Percentiles rank a stretch among this genome's conserved stretches.
Evolutionary conservation across 139 green algal species (phyloP).

Genomic region (Micractinium conductrix): DNA sequence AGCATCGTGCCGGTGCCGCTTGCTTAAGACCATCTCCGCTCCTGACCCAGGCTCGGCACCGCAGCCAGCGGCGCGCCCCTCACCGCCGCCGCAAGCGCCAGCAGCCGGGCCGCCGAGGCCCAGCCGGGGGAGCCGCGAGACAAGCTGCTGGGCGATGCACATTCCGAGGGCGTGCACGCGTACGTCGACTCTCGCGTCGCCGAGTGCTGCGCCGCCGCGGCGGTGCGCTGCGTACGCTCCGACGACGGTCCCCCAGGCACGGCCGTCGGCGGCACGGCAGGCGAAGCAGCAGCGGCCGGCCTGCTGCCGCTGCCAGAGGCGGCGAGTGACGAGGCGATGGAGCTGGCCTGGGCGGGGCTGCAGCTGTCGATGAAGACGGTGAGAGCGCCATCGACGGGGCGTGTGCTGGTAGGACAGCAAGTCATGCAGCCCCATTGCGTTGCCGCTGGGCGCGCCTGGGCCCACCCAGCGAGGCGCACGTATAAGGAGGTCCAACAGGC

Average conservation of each 20-base stretch:
- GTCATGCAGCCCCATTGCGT: too few species aligned
- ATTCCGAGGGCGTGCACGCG: not conserved
- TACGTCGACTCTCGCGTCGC: not conserved
- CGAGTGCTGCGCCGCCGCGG: not conserved
- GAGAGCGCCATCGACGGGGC: too few species aligned
- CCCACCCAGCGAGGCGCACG: too few species aligned
- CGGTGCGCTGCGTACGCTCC: not conserved
- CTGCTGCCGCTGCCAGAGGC: not conserved
- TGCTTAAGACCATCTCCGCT: too few species aligned
- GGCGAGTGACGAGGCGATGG: not conserved
- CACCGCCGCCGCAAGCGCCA: not conserved
- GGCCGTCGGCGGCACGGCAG: too few species aligned
- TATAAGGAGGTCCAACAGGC: too few species aligned
- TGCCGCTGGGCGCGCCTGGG: too few species aligned
- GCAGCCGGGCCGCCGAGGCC: too few species aligned
- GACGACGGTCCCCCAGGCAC: not conserved
- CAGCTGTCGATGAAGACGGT: constrained; percentile 9
- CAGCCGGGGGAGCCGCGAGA: too few species aligned
- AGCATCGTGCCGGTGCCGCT: too few species aligned
- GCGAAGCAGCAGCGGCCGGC: not conserved
- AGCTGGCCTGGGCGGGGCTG: not conserved
- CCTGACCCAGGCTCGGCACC: not conserved
- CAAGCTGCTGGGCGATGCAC: not conserved
- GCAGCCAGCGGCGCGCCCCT: not conserved
- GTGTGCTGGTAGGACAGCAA: too few species aligned